Base-by-base conservation (phyloP, 1,284 basidiomycete genomes). In the Rhodotorula sp. region DNA sequence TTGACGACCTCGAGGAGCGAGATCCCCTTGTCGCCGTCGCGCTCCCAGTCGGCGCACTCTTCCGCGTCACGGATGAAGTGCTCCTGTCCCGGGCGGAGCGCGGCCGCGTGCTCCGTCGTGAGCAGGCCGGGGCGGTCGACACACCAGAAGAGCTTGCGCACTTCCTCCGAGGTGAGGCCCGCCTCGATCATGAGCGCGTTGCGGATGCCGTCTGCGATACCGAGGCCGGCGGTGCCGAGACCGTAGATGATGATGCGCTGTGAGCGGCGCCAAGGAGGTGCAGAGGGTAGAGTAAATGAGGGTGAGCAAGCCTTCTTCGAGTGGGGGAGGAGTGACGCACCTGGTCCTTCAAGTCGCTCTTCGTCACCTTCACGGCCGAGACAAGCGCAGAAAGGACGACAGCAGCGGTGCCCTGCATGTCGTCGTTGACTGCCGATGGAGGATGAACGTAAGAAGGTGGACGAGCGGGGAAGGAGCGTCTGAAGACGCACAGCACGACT, bases 331-430 rank as follows among this genome's bases (percentile, higher is more conserved):
- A 32, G n/a, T 1, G 3, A 41, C 37, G 19, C 17, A 67, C 91
- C 92, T 94, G 91, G 75, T 91, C 90, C 19, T 85, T 82, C 39
- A 94, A 85, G n/a, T 77, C 67, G 4, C 64, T 65, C 73, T 83
- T 86, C 32, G 89, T 90, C n/a, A 92, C 88, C 41, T 88, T 87
- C 69, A 90, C 86, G 8, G 89, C 90, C 0, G 90, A 85, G 84
- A 90, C 88, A 54, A 91, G 81, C n/a, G 87, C 87, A 0, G 90
- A 87, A n/a, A 92, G 85, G 0, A 91, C 89, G 25, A 94, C 91
- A 0, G 91, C 91, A 4, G 91, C 91, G 1, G 91, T 94, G 22
- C 91, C 91, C 83, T 93, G 91, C 57, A 90, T 91, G 78, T 79
- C 58, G 62, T 75, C 66, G 59, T 71, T 64, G 58, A 66, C 55